Base-by-base conservation (phyloP, 2,329 filamentous ascomycete genomes). In the Talaromyces verruculosus region DNA sequence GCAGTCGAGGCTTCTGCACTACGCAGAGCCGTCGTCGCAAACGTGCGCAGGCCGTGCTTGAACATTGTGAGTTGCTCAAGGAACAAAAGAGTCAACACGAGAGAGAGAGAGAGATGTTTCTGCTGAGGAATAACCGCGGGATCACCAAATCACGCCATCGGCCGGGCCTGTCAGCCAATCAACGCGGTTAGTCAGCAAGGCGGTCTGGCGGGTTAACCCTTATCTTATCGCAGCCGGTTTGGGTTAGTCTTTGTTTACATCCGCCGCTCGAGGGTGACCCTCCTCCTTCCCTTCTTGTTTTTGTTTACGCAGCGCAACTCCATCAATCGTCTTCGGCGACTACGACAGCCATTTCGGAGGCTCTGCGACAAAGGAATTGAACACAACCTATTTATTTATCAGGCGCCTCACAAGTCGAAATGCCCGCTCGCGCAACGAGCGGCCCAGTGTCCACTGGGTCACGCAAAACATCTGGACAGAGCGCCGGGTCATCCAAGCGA, bases 401-500 rank as follows among this genome's bases (percentile, higher is more conserved):
- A 47, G 43, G 19, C 10, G 19, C 10, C 19, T 47, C 43, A 22
- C 39, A 39, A 58, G 33, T 55, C 68, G 74, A 53, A 63, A 80
- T 80, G 79, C 78, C 78, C 63, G 72, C 73, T 70, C 77, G 79
- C 73, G 72, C 76, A 68, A 73, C 76, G 71, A 75, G 76, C 69
- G 75, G 77, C 72, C 76, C 78, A 67, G 72, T 72, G 10, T 75
- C 76, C 61, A 70, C 73, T 62, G 70, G 77, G 15, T 74, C 76
- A 59, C 78, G 78, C 68, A 77, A 76, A 69, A 73, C 76, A n/a
- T 79, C 78, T 28, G 74, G 73, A 53, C 92, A 67, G 91, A 97
- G 70, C 93, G 87, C 68, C 90, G 88, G 62, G 90, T 93, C 82
- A 93, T 93, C 45, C 92, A 93, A 76, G 95, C 97, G 65, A 92